Evolutionary conservation across 2,329 filamentous ascomycete species (phyloP).

Genomic region (Incumbomyces delicatus): DNA sequence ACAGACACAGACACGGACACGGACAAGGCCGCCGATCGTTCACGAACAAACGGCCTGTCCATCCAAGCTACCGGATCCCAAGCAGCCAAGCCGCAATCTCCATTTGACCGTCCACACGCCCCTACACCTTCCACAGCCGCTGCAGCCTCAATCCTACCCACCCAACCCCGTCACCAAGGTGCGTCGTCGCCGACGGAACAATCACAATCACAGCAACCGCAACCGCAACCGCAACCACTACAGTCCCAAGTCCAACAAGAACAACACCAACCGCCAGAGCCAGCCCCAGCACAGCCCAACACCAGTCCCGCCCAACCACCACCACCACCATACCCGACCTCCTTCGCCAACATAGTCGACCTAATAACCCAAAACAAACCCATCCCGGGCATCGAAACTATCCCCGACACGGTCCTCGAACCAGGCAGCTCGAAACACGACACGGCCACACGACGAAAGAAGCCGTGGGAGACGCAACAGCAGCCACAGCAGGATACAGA

Average conservation of each 20-base stretch:
- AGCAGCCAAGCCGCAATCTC: constrained; percentile 9
- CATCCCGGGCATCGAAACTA: constrained; percentile 78
- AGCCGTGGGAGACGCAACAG: constrained; percentile 61
- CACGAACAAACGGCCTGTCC: no score
- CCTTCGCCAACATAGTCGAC: constrained; percentile 76
- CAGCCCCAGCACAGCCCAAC: constrained; percentile 7
- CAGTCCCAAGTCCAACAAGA: not conserved
- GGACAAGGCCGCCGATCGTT: not conserved
- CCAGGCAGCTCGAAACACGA: constrained; percentile 31
- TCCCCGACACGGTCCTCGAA: constrained; percentile 66
- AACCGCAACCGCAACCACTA: constrained; percentile 8
- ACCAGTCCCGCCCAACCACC: constrained; percentile 17
- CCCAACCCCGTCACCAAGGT: constrained; percentile 8
- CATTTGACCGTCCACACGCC: constrained; percentile 1
- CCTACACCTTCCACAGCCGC: constrained; percentile 11
- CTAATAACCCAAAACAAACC: constrained; percentile 73
- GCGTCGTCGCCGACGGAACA: not conserved
- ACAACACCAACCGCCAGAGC: not conserved
- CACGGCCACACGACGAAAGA: constrained; percentile 42
- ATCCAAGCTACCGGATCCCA: not conserved
- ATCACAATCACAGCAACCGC: not conserved
- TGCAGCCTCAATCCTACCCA: no score
- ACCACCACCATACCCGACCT: constrained; percentile 65
- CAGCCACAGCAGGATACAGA: not conserved
- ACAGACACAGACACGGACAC: no score